A percentile compares a stretch with the other conserved stretches of the same genome.
Conservation (phyloP, 768 basidiomycete genomes). For the Glaciozyma antarctica region DNA sequence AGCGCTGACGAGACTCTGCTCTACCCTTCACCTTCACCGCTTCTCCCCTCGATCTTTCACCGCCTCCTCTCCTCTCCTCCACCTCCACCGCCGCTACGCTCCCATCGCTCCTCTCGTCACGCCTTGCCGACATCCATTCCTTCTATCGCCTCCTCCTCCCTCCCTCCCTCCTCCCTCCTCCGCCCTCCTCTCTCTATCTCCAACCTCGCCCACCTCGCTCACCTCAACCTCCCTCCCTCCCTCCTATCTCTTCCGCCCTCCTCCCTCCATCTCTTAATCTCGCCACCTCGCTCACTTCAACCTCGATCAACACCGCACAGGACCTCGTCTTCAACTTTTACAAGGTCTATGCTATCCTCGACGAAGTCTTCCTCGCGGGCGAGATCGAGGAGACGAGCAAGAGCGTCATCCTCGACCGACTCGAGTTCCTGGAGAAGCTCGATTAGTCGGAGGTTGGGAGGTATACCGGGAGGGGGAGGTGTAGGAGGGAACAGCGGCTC, state of each 20-base stretch:
- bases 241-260: neutral
- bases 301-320: slow-evolving; percentile 39
- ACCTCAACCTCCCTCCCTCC: neutral
- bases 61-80: neutral
- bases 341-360: slow-evolving; percentile 98
- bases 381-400: slow-evolving; percentile 98
- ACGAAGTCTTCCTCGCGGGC: slow-evolving; percentile 95
- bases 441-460: slow-evolving; percentile 2
- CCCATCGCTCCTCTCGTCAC: neutral
- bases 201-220: neutral
- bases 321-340: slow-evolving; percentile 99
- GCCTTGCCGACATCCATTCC: neutral
- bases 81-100: neutral
- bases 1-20: neutral
- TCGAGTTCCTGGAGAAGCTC: slow-evolving; percentile 83
- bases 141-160: neutral
- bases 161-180: neutral
- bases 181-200: too few relatives aligned
- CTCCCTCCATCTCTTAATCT: neutral
- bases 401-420: slow-evolving; percentile 78
- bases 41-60: neutral
- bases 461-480: neutral
- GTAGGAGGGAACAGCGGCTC: too few relatives aligned
- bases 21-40: neutral
- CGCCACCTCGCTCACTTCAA: neutral